Base-by-base conservation (phyloP, 2,329 filamentous ascomycete genomes). In the Mycosphaerella sp. region DNA sequence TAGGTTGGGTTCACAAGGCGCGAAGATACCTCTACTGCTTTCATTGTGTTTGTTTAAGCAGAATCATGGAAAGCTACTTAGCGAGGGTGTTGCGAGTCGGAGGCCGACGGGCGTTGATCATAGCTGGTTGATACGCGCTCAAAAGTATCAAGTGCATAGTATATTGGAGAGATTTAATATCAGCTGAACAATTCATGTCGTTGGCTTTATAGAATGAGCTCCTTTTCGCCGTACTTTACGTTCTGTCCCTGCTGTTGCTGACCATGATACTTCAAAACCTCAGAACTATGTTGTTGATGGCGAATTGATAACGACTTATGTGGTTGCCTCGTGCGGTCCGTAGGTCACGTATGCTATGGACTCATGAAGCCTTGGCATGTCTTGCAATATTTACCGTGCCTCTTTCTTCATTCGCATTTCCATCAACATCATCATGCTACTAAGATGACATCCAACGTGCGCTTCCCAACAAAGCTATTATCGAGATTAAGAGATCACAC, bases 401-500 rank as follows among this genome's bases (percentile, higher is more conserved):
- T 6, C 17, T 44, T 26, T 21, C 17, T 7, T 10, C 12, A 9
- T 26, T 26, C 29, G 14, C 17, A 9, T 6, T 17, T 23, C 40
- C 17, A 21, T 44, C 17, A 44, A 41, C 40, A 43, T 39, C 54
- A 51, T 14, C 42, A 51, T 51, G 32, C 14, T 48, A 38, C 52
- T 46, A 56, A 48, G 45, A 59, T 55, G 50, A 55, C 55, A 38
- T 48, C 50, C 34, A 45, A n/a, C 31, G n/a, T 41, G 5, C 36
- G 55, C 31, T 65, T 68, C 44, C 65, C 66, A 9, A 66, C 59
- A 34, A 63, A 60, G 7, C 61, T 54, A 11, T 12, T 63, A 32
- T 54, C 52, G 14, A 58, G 61, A 51, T 54, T 62, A 31, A 56
- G 59, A 62, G 72, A 73, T 56, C 72, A 73, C 39, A 52, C 53